Evolutionary conservation across 129 eudicot genomes (phyloP).

Genomic region (Glebionis coronaria): DNA sequence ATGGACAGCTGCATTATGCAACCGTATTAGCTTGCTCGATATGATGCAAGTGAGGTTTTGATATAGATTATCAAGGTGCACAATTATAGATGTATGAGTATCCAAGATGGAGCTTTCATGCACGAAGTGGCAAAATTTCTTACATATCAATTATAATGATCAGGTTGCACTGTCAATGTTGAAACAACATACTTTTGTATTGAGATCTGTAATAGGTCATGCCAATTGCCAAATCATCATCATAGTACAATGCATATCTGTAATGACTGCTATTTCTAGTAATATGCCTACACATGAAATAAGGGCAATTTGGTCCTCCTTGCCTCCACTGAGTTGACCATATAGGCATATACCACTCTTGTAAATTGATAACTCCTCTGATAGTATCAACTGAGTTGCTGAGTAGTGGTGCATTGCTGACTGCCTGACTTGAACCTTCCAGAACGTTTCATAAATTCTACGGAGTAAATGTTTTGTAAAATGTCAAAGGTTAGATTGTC

Average conservation of each 20-base stretch:
- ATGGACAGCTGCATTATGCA: slow-evolving; percentile 20
- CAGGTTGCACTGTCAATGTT: neutral
- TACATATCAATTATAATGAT: neutral
- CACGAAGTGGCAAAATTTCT: neutral
- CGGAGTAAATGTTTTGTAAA: too few species aligned
- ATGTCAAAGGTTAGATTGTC: too few species aligned
- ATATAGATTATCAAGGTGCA: slow-evolving; percentile 6
- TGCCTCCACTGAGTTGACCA: too few species aligned
- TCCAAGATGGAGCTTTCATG: slow-evolving; percentile 10
- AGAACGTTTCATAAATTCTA: too few species aligned
- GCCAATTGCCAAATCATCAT: neutral
- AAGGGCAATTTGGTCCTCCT: neutral
- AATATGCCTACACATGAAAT: neutral
- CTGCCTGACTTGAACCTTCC: too few species aligned
- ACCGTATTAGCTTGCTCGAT: neutral
- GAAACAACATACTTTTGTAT: neutral
- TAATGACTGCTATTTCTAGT: neutral
- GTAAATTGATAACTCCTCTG: too few species aligned
- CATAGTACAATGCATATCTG: neutral
- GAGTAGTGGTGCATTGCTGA: too few species aligned
- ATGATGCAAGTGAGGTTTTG: slow-evolving; percentile 5
- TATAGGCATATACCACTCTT: too few species aligned
- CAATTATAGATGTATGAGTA: neutral
- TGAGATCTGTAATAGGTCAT: neutral
- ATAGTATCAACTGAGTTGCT: too few species aligned